These are phyloP conservation scores for Abrus precatorius DNA, from an alignment of 306 rosid genomes.

Conservation along the genomic window DNA sequence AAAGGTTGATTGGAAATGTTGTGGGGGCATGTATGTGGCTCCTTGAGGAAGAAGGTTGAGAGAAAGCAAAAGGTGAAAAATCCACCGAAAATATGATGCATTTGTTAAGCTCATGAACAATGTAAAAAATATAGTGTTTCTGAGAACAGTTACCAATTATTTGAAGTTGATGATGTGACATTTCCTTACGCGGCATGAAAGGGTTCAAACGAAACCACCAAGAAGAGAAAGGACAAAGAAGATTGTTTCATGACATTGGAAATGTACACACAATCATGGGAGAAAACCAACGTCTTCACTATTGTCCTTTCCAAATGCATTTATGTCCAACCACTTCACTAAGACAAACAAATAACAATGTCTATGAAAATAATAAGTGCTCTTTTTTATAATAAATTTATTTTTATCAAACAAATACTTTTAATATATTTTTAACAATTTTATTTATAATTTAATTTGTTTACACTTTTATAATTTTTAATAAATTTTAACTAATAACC, in stretches of 20 bases:
- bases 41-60: conserved; percentile 35
- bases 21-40: conserved; percentile 44
- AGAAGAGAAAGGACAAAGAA: conserved; percentile 32
- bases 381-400: too few relatives aligned
- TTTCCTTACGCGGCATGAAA: not conserved
- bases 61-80: conserved; percentile 28
- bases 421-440: too few relatives aligned
- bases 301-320: conserved; percentile 23
- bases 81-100: conserved; percentile 2
- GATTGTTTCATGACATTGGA: conserved; percentile 3
- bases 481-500: too few relatives aligned
- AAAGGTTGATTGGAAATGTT: conserved; percentile 46
- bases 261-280: conserved; percentile 10
- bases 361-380: too few relatives aligned
- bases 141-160: not conserved
- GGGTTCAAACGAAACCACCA: not conserved
- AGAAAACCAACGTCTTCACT: conserved; percentile 1
- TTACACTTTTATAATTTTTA: too few relatives aligned
- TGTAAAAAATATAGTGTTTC: not conserved
- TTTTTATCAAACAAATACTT: too few relatives aligned
- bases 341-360: not conserved
- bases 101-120: conserved; percentile 19
- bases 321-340: conserved; percentile 8
- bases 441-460: too few relatives aligned
- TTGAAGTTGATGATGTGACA: conserved; percentile 17